Evolutionary conservation across 2,329 filamentous ascomycete species (phyloP), one percentile per base, ranked within the genome.

Genomic region (Magnaporthiopsis incrustans): DNA sequence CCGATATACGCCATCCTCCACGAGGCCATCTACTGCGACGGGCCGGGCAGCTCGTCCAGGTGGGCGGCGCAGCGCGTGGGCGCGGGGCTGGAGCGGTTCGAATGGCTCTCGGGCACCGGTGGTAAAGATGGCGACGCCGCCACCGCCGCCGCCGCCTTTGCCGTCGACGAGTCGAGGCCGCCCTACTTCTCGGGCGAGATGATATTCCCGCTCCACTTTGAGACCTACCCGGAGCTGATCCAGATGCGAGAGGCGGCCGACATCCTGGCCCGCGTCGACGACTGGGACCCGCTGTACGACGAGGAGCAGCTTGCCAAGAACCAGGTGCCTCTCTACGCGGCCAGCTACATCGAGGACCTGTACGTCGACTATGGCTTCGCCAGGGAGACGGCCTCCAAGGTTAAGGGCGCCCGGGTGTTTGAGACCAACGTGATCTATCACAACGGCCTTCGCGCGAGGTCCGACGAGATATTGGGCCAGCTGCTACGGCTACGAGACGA

Each of bases 151-250:
- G 35, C 67, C 50, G 68, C 69, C 44, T n/a, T n/a, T n/a, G 67
- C 69, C 1, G 65, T 67, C 25, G 68, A 68, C 11, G 73, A 73
- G 0, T 74, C 78, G 7, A 72, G 77, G 2, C 87, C 88, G 0
- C 78, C 95, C 27, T 90, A 84, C 74, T 96, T 97, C 77, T 92
- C 91, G 0, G 92, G 93, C 66, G 94, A 98, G 77, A 97, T 97
- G 92, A 85, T 97, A 62, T 97, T 87, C 73, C 89, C 90, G 0
- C 89, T 90, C 75, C 90, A 93, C 81, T 93, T 97, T 69, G 86
- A 92, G 53, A 88, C 88, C 22, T 94, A 91, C 71, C 80, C 85
- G 0, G 92, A 96, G 74, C 84, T 98, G 26, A 77, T 77, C n/a
- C 79, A 85, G 65, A 76, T 98, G 60, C 83, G 83, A 64, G 79